Evolutionary conservation across 495 filamentous ascomycete genomes (phyloP), one percentile per base, ranked within the genome.

Genomic region (Trichocladium antarcticum): DNA sequence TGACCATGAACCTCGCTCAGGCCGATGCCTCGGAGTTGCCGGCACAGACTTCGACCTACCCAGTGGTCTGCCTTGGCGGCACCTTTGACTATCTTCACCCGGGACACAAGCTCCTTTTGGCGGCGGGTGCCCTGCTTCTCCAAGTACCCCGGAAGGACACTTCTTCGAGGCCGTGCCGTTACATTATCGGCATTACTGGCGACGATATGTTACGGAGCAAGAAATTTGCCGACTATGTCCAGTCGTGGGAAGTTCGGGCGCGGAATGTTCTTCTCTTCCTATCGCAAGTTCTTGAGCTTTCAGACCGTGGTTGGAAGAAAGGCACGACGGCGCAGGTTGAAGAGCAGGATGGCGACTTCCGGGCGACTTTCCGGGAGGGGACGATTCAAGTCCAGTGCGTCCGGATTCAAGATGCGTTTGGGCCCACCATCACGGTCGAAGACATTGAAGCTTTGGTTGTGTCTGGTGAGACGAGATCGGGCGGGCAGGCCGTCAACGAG

Each of bases 11-110:
- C 36, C 37, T 59, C 21, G 51, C 58, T 22, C 44, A 50, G 36
- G 10, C 44, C 16, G 40, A 32, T 17, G n/a, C 49, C 21, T 20
- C 43, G 2, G 21, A 50, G 1, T 31, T 56, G 20, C 37, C 54
- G 1, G 35, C 57, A 4, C 61, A 57, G 27, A 62, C 67, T 1
- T 37, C 40, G 3, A 52, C 58, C 12, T 63, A 71, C 45, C 44
- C 60, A 11, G 59, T 66, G 5, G 83, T 94, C 28, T 80, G 78
- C n/a, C 80, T 97, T 28, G 92, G 90, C 36, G 92, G 92, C 16
- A 97, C 92, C 4, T 98, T 97, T 62, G 92, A 98, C 65, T 87
- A 97, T 66, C 78, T 98, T 32, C 92, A 97, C 61, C 77, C 85
- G 22, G 92, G 92, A n/a, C 92, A 98, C 70, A 96, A 95, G 60